Evolutionary conservation across 352 stramenopile genomes (phyloP).

Genomic region (Pythium sukuiense): DNA sequence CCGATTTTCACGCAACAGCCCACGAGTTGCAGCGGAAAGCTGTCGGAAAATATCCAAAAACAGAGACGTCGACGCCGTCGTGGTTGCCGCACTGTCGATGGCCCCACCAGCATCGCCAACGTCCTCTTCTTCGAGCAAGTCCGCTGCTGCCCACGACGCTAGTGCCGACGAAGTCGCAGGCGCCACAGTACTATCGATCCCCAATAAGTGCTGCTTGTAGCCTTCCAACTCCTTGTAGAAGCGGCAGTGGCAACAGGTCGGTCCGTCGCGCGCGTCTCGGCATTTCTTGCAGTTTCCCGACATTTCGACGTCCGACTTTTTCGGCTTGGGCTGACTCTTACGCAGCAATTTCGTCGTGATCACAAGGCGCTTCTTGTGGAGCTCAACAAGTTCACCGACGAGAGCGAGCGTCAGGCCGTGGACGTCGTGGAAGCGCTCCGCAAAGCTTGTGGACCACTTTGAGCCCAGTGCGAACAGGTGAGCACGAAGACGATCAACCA

Average conservation of each 20-base stretch:
- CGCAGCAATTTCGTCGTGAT: conserved; percentile 40
- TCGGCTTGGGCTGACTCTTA: conserved; percentile 41
- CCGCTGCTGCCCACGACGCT: conserved; percentile 5
- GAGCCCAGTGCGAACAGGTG: conserved; percentile 43
- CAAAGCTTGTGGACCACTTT: conserved; percentile 51
- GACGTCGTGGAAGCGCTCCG: conserved; percentile 40
- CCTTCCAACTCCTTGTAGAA: conserved; percentile 64
- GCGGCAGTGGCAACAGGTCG: conserved; percentile 62
- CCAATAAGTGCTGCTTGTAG: conserved; percentile 57
- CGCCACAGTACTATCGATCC: conserved; percentile 37
- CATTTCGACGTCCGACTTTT: conserved; percentile 46
- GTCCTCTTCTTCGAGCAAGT: conserved; percentile 14
- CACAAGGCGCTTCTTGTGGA: conserved; percentile 35
- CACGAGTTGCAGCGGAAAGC: conserved; percentile 33
- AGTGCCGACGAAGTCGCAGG: not conserved
- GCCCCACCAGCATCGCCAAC: not conserved
- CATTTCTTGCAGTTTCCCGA: conserved; percentile 73
- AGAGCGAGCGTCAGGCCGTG: conserved; percentile 52
- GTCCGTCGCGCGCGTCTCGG: conserved; percentile 52
- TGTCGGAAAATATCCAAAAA: conserved; percentile 65
- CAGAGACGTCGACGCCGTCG: conserved; percentile 30
- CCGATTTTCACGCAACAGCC: conserved; percentile 16
- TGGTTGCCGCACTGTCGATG: not conserved
- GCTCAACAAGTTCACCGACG: conserved; percentile 44
- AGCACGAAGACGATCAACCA: conserved; percentile 48